These are phyloP conservation scores for Penicillium sp. DNA, from an alignment of 2,329 filamentous ascomycete genomes.

Conservation along the genomic window DNA sequence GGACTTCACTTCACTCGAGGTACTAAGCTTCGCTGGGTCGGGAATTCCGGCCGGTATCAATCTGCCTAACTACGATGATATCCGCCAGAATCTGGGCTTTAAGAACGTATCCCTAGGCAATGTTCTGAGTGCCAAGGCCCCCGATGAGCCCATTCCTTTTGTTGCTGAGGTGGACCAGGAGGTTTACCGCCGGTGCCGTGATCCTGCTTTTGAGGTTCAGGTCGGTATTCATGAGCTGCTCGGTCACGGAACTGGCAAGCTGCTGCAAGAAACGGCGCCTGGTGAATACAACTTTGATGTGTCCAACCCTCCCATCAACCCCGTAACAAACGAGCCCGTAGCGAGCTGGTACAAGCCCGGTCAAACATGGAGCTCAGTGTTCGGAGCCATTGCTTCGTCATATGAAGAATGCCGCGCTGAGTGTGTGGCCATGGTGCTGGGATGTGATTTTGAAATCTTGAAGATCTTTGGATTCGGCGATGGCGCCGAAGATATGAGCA, in stretches of 20 bases:
- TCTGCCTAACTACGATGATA: slow-evolving; percentile 58
- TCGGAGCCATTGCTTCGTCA: slow-evolving; percentile 79
- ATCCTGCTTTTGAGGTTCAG: slow-evolving; percentile 89
- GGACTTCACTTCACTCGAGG: slow-evolving; percentile 93
- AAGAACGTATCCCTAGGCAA: slow-evolving; percentile 84
- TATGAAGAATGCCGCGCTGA: slow-evolving; percentile 96
- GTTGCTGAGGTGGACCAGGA: slow-evolving; percentile 75
- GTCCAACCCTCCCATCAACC: slow-evolving; percentile 76
- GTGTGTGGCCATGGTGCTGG: slow-evolving; percentile 86
- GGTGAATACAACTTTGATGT: slow-evolving; percentile 87
- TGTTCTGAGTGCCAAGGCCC: slow-evolving; percentile 84
- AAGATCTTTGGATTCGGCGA: slow-evolving; percentile 90
- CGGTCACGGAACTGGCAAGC: slow-evolving; percentile 88
- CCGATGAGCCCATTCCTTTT: slow-evolving; percentile 90
- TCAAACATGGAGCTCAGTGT: slow-evolving; percentile 92
- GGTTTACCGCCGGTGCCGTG: slow-evolving; percentile 78
- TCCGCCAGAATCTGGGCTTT: slow-evolving; percentile 63
- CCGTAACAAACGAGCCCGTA: slow-evolving; percentile 73
- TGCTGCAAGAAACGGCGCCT: slow-evolving; percentile 82
- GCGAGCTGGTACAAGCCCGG: slow-evolving; percentile 90
- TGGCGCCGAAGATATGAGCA: slow-evolving; percentile 68
- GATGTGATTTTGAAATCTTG: slow-evolving; percentile 84
- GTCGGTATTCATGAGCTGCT: slow-evolving; percentile 90
- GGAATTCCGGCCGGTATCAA: slow-evolving; percentile 63
- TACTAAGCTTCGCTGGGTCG: slow-evolving; percentile 72